phyloP scores from a whole-genome alignment of 2,329 filamentous ascomycete species.

The Westerdykella sp. region DNA sequence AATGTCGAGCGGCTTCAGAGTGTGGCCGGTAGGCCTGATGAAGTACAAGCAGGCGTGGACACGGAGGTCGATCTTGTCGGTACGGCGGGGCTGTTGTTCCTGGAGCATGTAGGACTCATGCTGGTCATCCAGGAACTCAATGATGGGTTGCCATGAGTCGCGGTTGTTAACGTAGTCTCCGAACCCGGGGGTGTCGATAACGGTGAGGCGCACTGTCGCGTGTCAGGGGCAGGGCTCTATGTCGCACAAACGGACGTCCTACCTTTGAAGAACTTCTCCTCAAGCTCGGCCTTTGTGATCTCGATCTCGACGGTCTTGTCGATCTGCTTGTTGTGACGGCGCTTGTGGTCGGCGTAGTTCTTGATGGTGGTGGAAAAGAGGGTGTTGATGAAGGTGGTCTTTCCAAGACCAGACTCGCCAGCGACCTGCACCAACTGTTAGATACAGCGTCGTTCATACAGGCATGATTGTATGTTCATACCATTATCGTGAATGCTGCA shows the following conservation, averaged over 20 bases:
- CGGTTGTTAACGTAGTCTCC: constrained; percentile 99
- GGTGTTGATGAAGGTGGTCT: constrained; percentile 99
- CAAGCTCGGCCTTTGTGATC: constrained; percentile 98
- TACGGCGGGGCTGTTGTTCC: constrained; percentile 96
- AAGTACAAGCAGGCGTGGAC: constrained; percentile 99
- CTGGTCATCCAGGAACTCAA: constrained; percentile 99
- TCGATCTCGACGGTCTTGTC: constrained; percentile 99
- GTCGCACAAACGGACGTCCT: constrained; percentile 7
- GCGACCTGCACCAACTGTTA: constrained; percentile 60
- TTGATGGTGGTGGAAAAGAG: constrained; percentile 99
- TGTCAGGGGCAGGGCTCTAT: constrained; percentile 14
- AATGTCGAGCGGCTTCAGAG: constrained; percentile 95
- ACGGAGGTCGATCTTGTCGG: constrained; percentile 98
- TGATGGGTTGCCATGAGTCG: constrained; percentile 99
- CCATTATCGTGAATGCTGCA: constrained; percentile 99
- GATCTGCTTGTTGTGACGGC: constrained; percentile 97
- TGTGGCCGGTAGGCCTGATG: constrained; percentile 97
- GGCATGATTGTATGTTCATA: constrained; percentile 40
- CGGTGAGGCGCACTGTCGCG: constrained; percentile 81
- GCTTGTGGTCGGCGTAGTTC: constrained; percentile 99
- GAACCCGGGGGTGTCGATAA: constrained; percentile 98
- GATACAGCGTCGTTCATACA: constrained; percentile 18
- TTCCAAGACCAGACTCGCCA: constrained; percentile 95
- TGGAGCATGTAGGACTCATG: constrained; percentile 99
- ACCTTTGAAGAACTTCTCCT: constrained; percentile 99